Base-by-base conservation (phyloP, 129 eudicot species). In the Rutidosis leptorrhynchoides region DNA sequence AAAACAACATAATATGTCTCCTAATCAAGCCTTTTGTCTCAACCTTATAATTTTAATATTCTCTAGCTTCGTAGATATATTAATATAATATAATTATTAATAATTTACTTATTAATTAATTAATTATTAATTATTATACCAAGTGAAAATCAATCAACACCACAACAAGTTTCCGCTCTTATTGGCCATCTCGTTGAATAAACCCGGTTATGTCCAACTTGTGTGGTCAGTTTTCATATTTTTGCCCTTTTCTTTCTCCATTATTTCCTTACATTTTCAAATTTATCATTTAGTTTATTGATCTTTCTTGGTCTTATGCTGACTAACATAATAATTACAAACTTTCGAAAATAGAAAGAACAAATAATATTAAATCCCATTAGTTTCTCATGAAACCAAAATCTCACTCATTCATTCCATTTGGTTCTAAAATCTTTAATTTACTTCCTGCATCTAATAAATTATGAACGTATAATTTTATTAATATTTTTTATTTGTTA, bases 161-260 rank as follows among this genome's bases (percentile, higher is more conserved):
- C 22, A 21, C 46, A 70, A 58, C 74, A 60, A 75, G 26, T 17
- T 27, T 68, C 74, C 74, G 79, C 1, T 68, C 64, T 27, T 51
- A 68, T 61, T 75, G 79, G 79, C 58, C 40, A 52, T 49, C 26
- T n/a, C 64, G 70, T 75, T 68, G 74, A 75, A 68, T 68, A 60
- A 75, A 75, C 46, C 46, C 74, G 79, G 68, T 51, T 67, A 48
- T 74, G 12, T 58, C 54, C 79, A 75, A 75, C 23, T 75, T 62
- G 74, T 75, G 79, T 60, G 79, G 79, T 75, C 74, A 60, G 51
- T 67, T 75, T 68, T 75, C 59, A 75, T 60, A 51, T 48, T 60
- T 59, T 40, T 49, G 70, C 74, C 79, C 79, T 75, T 75, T 75
- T 75, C 74, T 68, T 75, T 75, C 74, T 75, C 69, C 70, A 60